Evolutionary conservation across 129 eudicot genomes (phyloP), one percentile per base, ranked within the genome.

Genomic region (Smallanthus sonchifolius): DNA sequence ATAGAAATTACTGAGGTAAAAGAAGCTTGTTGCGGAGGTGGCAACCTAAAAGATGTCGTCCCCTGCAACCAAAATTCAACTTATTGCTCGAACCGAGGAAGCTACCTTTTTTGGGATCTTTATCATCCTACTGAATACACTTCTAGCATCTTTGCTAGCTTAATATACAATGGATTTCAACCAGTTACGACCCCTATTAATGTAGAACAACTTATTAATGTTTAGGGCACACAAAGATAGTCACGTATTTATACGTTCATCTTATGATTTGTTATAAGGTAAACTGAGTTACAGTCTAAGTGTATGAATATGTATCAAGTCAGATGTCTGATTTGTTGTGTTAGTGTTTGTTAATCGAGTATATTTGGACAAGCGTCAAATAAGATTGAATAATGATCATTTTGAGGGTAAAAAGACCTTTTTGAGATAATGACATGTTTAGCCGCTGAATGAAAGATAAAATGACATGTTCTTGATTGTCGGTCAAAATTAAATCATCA

Each of bases 21-120:
- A 77, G 85, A 64, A 10, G 97, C 97, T 67, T 91, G 97, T 54
- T 91, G 96, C 72, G 97, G 97, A n/a, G 80, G 84, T 24, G 96
- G 97, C 8, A 77, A 81, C 56, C 83, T 88, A 70, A 84, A 82
- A 20, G 92, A 92, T 5, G 69, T 79, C 34, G 64, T 79, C 64
- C 84, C 86, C 36, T 91, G 97, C 83, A 76, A 77, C 13, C 92
- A 92, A 10, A 47, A 86, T 56, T 81, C 97, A 49, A 36, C 70
- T 4, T 86, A 69, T 20, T 91, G 97, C 74, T n/a, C 80, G 16
- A 85, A 86, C 78, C 75, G 97, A 73, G 81, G 72, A 28, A 74
- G 74, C 47, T 85, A 91, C 75, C 77, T 91, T 4, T 91, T 91
- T 65, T 91, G 97, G 97, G 97, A 91, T 74, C 78, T 83, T 2